These are phyloP conservation scores for Phyllostachys edulis DNA, from an alignment of 176 grass and related monocot genomes.

Conservation along the genomic window DNA sequence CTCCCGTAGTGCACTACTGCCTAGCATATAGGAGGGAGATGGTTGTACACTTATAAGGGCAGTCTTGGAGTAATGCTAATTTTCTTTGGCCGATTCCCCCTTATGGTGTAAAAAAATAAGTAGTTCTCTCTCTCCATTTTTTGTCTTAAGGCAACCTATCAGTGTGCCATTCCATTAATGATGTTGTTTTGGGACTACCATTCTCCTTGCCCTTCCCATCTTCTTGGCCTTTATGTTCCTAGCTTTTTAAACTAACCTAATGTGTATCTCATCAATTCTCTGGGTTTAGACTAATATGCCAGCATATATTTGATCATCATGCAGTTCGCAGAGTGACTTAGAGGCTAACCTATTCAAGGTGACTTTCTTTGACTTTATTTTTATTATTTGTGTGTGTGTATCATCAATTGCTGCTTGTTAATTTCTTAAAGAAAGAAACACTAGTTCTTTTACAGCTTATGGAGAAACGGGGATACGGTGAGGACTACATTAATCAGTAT, in stretches of 20 bases:
- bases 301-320: conserved; percentile 21
- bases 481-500: conserved; percentile 96
- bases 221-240: background rate
- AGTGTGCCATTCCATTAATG: background rate
- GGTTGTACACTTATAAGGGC: background rate
- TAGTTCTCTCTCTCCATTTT: background rate
- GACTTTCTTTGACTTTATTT: conserved; percentile 13
- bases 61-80: background rate
- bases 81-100: background rate
- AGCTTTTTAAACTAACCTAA: conserved; percentile 1
- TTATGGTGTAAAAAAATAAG: background rate
- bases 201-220: background rate
- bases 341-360: conserved; percentile 99
- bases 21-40: background rate
- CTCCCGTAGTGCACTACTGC: background rate
- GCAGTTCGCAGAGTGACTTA: conserved; percentile 91
- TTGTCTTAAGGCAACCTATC: background rate
- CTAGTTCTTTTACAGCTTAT: conserved; percentile 62
- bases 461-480: conserved; percentile 73
- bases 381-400: background rate
- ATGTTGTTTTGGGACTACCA: background rate
- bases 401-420: background rate
- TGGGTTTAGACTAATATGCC: conserved; percentile 7
- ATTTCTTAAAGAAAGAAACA: background rate
- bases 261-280: background rate